Evolutionary conservation across 495 filamentous ascomycete species (phyloP).

Genomic region (Xylaria curta): DNA sequence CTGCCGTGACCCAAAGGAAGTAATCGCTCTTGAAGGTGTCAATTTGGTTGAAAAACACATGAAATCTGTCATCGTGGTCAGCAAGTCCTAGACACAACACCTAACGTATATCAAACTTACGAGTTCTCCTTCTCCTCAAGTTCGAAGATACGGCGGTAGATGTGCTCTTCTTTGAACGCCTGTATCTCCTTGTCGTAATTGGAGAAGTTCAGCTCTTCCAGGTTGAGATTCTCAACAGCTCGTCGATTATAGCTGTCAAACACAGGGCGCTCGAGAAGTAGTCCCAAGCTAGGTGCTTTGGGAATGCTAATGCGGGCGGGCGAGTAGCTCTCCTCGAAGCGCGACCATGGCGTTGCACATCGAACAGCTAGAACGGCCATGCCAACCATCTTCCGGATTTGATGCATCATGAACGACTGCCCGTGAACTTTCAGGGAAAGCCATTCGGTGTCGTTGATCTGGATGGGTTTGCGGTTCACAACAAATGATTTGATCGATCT

Average conservation of each 20-base stretch:
- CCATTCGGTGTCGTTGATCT: slow-evolving; percentile 93
- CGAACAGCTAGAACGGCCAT: slow-evolving; percentile 86
- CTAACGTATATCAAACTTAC: slow-evolving; percentile 54
- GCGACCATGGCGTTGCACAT: slow-evolving; percentile 70
- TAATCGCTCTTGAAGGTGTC: slow-evolving; percentile 74
- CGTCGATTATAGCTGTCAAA: slow-evolving; percentile 84
- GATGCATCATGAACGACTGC: slow-evolving; percentile 99
- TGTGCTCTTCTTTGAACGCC: slow-evolving; percentile 90
- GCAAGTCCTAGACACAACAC: neutral
- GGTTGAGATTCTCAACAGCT: slow-evolving; percentile 58
- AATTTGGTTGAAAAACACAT: slow-evolving; percentile 82
- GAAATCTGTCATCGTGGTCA: slow-evolving; percentile 60
- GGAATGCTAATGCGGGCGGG: slow-evolving; percentile 78
- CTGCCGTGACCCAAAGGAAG: slow-evolving; percentile 79
- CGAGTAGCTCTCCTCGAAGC: slow-evolving; percentile 73
- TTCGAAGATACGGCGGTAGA: slow-evolving; percentile 89
- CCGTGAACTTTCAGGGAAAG: slow-evolving; percentile 94
- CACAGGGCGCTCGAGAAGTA: slow-evolving; percentile 87
- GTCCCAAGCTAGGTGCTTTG: slow-evolving; percentile 87
- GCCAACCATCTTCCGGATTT: slow-evolving; percentile 98
- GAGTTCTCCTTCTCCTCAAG: slow-evolving; percentile 80
- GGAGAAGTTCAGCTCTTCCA: slow-evolving; percentile 74
- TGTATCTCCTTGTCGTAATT: slow-evolving; percentile 77
- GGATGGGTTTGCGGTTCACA: slow-evolving; percentile 71
- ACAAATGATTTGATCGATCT: slow-evolving; percentile 90